Evolutionary conservation across 2,329 filamentous ascomycete species (phyloP).

Genomic region (Curvularia eragrostidis): DNA sequence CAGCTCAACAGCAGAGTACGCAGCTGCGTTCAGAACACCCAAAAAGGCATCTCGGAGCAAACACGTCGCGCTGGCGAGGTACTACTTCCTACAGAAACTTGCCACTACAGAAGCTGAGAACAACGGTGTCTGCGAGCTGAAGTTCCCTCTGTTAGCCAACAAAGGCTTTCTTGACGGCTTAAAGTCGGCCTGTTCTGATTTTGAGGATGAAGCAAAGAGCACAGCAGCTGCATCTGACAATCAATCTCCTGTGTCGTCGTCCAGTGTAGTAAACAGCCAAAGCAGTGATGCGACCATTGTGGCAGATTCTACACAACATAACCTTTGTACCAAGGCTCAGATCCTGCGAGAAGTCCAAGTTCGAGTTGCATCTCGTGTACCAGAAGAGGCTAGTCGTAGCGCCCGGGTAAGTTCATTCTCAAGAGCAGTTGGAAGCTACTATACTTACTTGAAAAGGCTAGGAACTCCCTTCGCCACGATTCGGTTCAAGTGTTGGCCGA

Average conservation of each 20-base stretch:
- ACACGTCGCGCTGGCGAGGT: conserved; percentile 9
- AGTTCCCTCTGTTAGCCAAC: neutral
- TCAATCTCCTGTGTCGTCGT: neutral
- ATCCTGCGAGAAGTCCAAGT: no score
- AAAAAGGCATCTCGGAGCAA: conserved; percentile 2
- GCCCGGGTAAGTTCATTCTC: neutral
- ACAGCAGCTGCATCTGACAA: neutral
- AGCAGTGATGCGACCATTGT: neutral
- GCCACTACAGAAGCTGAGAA: neutral
- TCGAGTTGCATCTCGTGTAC: neutral
- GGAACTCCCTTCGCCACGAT: neutral
- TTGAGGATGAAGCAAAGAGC: neutral
- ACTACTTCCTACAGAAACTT: conserved; percentile 14
- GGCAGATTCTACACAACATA: neutral
- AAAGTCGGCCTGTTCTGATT: neutral
- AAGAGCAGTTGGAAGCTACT: neutral
- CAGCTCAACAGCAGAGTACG: neutral
- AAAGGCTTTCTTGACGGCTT: neutral
- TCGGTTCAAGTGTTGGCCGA: neutral
- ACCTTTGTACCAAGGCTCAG: neutral
- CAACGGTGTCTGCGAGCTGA: neutral
- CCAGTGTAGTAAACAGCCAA: neutral
- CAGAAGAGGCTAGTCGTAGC: no score
- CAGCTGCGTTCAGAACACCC: neutral
- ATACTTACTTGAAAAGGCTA: neutral